phyloP scores from a whole-genome alignment of 495 filamentous ascomycete species.

The Aspergillus diversus region DNA sequence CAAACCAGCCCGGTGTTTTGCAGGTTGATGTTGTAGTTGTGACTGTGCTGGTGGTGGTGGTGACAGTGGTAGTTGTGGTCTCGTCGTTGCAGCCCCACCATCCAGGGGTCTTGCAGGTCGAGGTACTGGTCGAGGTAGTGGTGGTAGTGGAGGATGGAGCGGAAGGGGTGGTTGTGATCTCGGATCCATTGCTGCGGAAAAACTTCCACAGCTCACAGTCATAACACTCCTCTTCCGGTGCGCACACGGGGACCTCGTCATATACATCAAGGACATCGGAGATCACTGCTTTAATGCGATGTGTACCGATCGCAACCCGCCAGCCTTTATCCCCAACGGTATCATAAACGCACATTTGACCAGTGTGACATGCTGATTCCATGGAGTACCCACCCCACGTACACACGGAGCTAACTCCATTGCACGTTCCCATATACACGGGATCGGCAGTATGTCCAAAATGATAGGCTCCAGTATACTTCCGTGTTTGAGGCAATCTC shows the following conservation, averaged over 20 bases:
- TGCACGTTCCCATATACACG: constrained; percentile 91
- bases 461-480: constrained; percentile 81
- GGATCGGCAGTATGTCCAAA: constrained; percentile 97
- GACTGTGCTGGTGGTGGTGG: constrained; percentile 50
- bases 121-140: constrained; percentile 68
- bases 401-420: constrained; percentile 82
- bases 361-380: constrained; percentile 89
- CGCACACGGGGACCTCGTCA: constrained; percentile 75
- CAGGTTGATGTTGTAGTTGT: constrained; percentile 73
- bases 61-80: constrained; percentile 60
- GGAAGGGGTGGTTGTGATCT: constrained; percentile 66
- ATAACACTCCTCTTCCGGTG: constrained; percentile 72
- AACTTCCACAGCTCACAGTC: constrained; percentile 96
- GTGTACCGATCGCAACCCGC: constrained; percentile 81
- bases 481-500: constrained; percentile 67
- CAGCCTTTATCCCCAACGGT: constrained; percentile 88
- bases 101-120: constrained; percentile 87
- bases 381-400: constrained; percentile 93
- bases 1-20: constrained; percentile 76
- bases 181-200: constrained; percentile 85
- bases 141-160: constrained; percentile 56
- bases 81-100: constrained; percentile 64
- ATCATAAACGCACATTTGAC: constrained; percentile 86
- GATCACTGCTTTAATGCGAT: constrained; percentile 85
- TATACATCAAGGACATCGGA: constrained; percentile 82